Evolutionary conservation across 1,284 basidiomycete species (phyloP).

Genomic region (Stygiomarasmius scandens): DNA sequence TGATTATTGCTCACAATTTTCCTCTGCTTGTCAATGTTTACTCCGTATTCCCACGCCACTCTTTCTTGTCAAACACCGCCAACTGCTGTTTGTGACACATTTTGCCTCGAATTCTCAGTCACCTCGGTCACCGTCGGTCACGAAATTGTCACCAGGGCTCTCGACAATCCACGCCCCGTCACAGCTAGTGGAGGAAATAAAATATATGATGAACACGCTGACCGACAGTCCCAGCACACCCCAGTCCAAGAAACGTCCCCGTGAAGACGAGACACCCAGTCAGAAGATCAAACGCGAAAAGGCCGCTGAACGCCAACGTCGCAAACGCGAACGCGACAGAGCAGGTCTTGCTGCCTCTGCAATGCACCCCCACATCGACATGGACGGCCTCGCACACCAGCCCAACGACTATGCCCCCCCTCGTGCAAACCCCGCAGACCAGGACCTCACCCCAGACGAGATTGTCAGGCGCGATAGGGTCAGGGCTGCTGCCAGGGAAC

Average conservation of each 20-base stretch:
- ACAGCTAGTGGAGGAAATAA: background rate
- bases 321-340: constrained; percentile 77
- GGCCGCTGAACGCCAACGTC: constrained; percentile 75
- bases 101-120: background rate
- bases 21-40: no score
- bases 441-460: constrained; percentile 64
- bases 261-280: constrained; percentile 67
- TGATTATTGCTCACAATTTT: no score
- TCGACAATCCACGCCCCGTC: background rate
- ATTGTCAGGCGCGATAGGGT: constrained; percentile 64
- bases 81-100: background rate
- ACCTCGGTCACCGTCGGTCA: background rate
- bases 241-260: constrained; percentile 1
- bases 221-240: background rate
- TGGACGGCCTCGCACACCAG: constrained; percentile 6
- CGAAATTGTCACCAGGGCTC: background rate
- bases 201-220: background rate
- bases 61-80: no score
- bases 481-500: constrained; percentile 70
- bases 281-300: constrained; percentile 78
- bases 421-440: constrained; percentile 24
- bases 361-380: background rate
- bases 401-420: constrained; percentile 27
- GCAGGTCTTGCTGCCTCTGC: constrained; percentile 18
- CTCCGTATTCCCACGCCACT: no score